These are phyloP conservation scores for Starmerella etchellsii DNA, from an alignment of 805 yeast species.

Conservation along the genomic window DNA sequence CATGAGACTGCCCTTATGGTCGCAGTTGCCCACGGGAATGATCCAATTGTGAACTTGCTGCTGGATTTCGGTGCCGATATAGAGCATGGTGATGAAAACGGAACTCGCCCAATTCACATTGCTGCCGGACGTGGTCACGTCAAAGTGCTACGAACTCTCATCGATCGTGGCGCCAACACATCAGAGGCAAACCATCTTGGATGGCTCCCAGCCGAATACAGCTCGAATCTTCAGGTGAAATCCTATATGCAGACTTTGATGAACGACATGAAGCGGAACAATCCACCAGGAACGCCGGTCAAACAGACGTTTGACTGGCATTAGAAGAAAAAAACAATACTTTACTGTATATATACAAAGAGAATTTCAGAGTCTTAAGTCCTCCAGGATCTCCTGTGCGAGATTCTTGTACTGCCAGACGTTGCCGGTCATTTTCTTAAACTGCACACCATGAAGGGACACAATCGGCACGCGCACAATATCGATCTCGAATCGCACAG, in stretches of 20 bases:
- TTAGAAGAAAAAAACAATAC: too few species aligned
- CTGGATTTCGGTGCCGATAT: constrained; percentile 69
- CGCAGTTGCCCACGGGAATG: constrained; percentile 47
- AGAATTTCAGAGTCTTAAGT: constrained; percentile 41
- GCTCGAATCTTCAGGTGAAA: constrained; percentile 41
- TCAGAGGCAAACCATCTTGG: constrained; percentile 42
- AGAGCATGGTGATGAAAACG: constrained; percentile 54
- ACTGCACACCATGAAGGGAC: constrained; percentile 85
- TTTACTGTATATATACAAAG: neutral
- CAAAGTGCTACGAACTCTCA: constrained; percentile 41
- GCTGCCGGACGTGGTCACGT: constrained; percentile 61
- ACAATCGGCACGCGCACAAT: constrained; percentile 85
- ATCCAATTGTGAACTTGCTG: constrained; percentile 50
- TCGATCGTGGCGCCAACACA: constrained; percentile 39
- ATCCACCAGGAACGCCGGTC: constrained; percentile 11
- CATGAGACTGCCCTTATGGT: constrained; percentile 41
- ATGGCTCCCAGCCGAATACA: constrained; percentile 52
- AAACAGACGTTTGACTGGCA: constrained; percentile 14
- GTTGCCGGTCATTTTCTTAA: constrained; percentile 84
- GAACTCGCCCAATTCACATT: constrained; percentile 73
- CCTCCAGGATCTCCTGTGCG: constrained; percentile 70
- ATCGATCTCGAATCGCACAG: constrained; percentile 79
- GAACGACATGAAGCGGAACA: constrained; percentile 13
- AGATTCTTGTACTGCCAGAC: constrained; percentile 89
- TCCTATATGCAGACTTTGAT: constrained; percentile 29